Base-by-base conservation (phyloP, 345 rosid genomes). In the Bruguiera gymnorhiza region DNA sequence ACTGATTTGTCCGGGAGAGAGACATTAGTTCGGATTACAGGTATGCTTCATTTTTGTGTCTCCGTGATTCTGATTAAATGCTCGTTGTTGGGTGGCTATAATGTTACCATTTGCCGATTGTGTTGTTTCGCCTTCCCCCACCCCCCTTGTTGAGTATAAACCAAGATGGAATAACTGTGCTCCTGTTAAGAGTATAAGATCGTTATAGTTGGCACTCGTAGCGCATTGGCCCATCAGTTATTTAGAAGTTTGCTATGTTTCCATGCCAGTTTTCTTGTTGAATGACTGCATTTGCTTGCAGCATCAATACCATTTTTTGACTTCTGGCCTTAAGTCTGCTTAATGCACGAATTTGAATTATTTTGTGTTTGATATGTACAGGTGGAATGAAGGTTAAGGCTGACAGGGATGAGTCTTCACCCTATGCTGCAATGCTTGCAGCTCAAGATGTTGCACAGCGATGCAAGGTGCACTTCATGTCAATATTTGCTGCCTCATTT, bases 301-400 rank as follows among this genome's bases (percentile, higher is more conserved):
- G 16, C 53, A 63, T 63, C 24, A 21, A 39, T 2, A 29, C 20
- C 18, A 9, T 37, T 4, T 4, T 18, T 29, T 2, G 34, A 39
- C 8, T 19, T 6, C 37, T 34, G 16, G 32, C 46, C 23, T 54
- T 30, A 20, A 59, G 30, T 39, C 43, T 27, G 43, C 20, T 4
- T n/a, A 13, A 5, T 30, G 27, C 32, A 15, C 32, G 34, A 62
- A 29, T 36, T 6, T 32, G 3, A 15, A 6, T 11, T 30, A 26
- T 31, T 15, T 50, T 18, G 13, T 2, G 2, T 48, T 31, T 18
- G 58, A 7, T 20, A 0, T 23, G 1, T 43, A 6, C 75, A 92
- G 96, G 98, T 61, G 96, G 98, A 21, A 89, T 92, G 97, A 92
- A 92, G 84, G 97, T 92, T 74, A 92, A 92, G 77, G 97, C 97